These are phyloP conservation scores for Komagataella phaffii DNA, from an alignment of 805 yeast genomes.

Conservation along the genomic window DNA sequence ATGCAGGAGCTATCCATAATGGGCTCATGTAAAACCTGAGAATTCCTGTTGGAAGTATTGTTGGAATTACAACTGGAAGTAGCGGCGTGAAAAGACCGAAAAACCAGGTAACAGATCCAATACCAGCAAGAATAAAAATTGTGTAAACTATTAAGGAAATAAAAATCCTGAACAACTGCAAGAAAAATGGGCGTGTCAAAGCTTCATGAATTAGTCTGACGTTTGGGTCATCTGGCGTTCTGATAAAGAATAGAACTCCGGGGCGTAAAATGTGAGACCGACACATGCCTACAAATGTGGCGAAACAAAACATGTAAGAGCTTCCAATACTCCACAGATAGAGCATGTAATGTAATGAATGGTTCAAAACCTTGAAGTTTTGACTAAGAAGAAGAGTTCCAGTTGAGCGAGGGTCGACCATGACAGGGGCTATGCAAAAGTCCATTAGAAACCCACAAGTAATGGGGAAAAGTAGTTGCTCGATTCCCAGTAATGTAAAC, in stretches of 20 bases:
- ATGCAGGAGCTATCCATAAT: neutral
- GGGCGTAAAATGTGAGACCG: conserved; percentile 62
- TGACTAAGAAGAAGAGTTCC: neutral
- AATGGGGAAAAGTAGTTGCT: conserved; percentile 74
- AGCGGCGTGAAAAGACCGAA: conserved; percentile 23
- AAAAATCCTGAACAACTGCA: conserved; percentile 62
- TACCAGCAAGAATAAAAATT: conserved; percentile 56
- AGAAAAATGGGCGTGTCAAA: conserved; percentile 54
- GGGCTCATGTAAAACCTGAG: neutral
- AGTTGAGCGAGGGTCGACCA: conserved; percentile 10
- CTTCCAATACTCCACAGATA: conserved; percentile 62
- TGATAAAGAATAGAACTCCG: conserved; percentile 82
- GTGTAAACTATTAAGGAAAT: conserved; percentile 68
- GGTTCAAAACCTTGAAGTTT: neutral
- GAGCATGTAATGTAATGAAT: conserved; percentile 1
- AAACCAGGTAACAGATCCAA: conserved; percentile 50
- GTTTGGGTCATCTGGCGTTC: conserved; percentile 92
- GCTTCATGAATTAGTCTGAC: conserved; percentile 81
- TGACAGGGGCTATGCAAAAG: conserved; percentile 49
- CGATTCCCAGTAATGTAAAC: conserved; percentile 59
- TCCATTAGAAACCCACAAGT: conserved; percentile 75
- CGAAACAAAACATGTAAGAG: conserved; percentile 74
- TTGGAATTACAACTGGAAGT: neutral
- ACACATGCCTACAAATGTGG: conserved; percentile 75
- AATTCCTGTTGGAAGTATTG: neutral